Evolutionary conservation across 768 basidiomycete species (phyloP), one percentile per base, ranked within the genome.

Genomic region (Neoboletus magnificus): DNA sequence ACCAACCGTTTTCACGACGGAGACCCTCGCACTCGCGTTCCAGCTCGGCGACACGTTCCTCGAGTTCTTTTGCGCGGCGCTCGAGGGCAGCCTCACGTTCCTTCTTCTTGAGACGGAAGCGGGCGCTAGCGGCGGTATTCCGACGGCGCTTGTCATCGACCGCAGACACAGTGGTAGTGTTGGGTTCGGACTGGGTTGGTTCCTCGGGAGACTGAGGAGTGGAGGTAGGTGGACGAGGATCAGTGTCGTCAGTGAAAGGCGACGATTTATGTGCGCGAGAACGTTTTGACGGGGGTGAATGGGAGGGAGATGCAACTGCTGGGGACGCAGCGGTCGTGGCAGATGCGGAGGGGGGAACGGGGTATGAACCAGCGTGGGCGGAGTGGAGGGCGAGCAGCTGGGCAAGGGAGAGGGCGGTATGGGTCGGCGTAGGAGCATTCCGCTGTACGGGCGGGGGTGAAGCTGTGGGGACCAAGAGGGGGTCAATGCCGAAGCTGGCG

Each of bases 91-190:
- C 87, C 74, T 97, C 94, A 15, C 94, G 80, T 73, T 95, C 92
- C 77, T 97, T 97, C 80, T 97, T 97, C 81, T 96, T 97, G 66
- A 93, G 73, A 56, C 93, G 82, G 80, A 97, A 97, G 9, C 93
- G 89, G 32, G 93, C 93, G 50, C 89, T 92, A 0, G 93, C 93
- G 1, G 91, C 91, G 0, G 93, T 97, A 70, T 97, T 97, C 44
- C 93, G 78, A 55, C 93, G 81, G n/a, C 93, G 86, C 69, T 96
- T 96, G 73, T 96, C 93, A 71, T 96, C 93, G 0, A 86, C 71
- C 6, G 86, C 76, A 8, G 80, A 80, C 3, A 84, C 22, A 0
- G 74, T 50, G 8, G 69, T 69, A 35, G 49, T 22, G 23, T 5
- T 22, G 39, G 48, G 1, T 27, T 64, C 62, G 27, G 47, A 45